Evolutionary conservation across 352 stramenopile genomes (phyloP).

Genomic region (Bremia lactucae): DNA sequence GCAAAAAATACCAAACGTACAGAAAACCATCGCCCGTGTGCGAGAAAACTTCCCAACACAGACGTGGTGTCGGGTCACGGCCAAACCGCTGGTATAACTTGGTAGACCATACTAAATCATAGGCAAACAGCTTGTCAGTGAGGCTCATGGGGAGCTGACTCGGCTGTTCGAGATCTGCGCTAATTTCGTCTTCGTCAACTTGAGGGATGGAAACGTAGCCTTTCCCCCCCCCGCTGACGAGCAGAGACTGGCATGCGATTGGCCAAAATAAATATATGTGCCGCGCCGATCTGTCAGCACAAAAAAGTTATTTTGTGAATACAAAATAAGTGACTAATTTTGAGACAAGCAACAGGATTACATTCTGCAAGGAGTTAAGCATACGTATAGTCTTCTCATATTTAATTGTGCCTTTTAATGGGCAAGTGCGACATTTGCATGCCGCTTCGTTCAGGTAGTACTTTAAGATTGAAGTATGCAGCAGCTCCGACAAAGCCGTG

Average conservation of each 20-base stretch:
- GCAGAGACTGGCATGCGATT: conserved; percentile 9
- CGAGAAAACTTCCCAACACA: conserved; percentile 72
- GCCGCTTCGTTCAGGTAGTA: conserved; percentile 27
- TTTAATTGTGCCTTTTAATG: conserved; percentile 26
- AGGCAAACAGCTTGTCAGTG: conserved; percentile 45
- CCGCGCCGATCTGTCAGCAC: too few species aligned
- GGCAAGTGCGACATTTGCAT: conserved; percentile 21
- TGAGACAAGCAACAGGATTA: too few species aligned
- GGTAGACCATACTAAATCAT: conserved; percentile 66
- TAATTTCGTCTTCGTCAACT: conserved; percentile 15
- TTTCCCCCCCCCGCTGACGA: conserved; percentile 9
- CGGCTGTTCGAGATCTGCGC: conserved; percentile 13
- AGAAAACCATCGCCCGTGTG: conserved; percentile 77
- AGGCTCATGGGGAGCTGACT: conserved; percentile 33
- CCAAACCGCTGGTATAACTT: conserved; percentile 61
- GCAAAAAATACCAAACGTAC: too few species aligned
- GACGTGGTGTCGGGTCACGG: conserved; percentile 23
- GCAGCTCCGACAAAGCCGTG: conserved; percentile 61
- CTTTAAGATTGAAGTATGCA: conserved; percentile 62
- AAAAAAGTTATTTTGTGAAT: too few species aligned
- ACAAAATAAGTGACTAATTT: too few species aligned
- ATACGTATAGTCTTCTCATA: too few species aligned
- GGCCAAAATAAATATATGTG: conserved; percentile 12
- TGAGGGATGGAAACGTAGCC: conserved; percentile 24
- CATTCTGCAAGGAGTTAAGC: too few species aligned